Conservation (phyloP, 164 flowering plant species). For the Liriodendron chinense region DNA sequence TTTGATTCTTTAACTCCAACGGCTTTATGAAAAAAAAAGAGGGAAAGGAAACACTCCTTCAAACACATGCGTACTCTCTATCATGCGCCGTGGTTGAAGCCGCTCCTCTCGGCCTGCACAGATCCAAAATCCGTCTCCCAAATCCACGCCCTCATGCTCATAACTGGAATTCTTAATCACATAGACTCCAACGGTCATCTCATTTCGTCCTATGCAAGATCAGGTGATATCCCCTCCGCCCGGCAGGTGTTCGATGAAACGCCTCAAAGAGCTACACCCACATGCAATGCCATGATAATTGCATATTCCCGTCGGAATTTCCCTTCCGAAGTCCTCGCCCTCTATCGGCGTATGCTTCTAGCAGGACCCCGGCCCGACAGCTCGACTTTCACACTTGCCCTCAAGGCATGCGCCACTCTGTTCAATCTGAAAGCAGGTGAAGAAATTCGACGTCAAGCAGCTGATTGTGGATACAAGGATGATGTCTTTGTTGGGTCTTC, state of each 20-base stretch:
- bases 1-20: too few species aligned
- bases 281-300: slow-evolving; percentile 30
- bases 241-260: slow-evolving; percentile 21
- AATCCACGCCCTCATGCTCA: slow-evolving; percentile 23
- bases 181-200: slow-evolving; percentile 16
- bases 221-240: slow-evolving; percentile 20
- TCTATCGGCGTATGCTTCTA: slow-evolving; percentile 6
- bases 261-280: slow-evolving; percentile 13
- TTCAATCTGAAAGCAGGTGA: slow-evolving; percentile 17
- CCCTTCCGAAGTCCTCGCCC: slow-evolving; percentile 9
- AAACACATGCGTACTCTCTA: background rate
- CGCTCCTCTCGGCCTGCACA: slow-evolving; percentile 14
- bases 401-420: slow-evolving; percentile 21
- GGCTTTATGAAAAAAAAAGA: too few species aligned
- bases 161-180: slow-evolving; percentile 14
- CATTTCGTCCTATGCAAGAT: slow-evolving; percentile 16
- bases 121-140: slow-evolving; percentile 24
- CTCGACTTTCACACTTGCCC: slow-evolving; percentile 22
- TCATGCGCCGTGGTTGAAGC: slow-evolving; percentile 4
- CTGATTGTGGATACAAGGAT: slow-evolving; percentile 19
- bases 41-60: too few species aligned
- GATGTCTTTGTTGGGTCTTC: slow-evolving; percentile 32
- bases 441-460: slow-evolving; percentile 11
- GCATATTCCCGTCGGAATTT: slow-evolving; percentile 17
- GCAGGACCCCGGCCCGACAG: slow-evolving; percentile 21